Base-by-base conservation (phyloP, 164 flowering plant genomes). In the Nelumbo lutea region DNA sequence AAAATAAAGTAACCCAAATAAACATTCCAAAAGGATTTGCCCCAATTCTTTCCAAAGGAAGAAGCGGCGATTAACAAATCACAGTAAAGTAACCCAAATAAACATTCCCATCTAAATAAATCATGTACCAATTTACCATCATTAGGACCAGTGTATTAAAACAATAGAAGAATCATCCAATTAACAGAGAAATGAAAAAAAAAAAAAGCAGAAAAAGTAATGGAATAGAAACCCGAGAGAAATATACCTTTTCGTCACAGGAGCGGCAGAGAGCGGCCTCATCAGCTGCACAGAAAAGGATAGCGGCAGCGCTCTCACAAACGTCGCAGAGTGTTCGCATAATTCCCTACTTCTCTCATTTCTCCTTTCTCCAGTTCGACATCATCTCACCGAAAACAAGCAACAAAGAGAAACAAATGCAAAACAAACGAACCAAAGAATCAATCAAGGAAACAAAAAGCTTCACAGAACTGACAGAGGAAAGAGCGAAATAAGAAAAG, bases 311-410 rank as follows among this genome's bases (percentile, higher is more conserved):
- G 65, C 84, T 81, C 81, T 88, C 93, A 65, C 96, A 90, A 43
- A 80, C 86, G 75, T 90, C 96, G 75, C 96, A 90, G 72, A 90
- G 79, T 39, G 88, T 84, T 79, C 91, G 87, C 96, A 88, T 90
- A 65, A 42, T 78, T 80, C 61, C 65, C 64, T 47, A 38, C 68
- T 58, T 45, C 73, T 65, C 70, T 79, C 75, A 78, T 79, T 56
- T 74, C 75, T 48, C 76, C 48, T 52, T 58, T 60, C 59, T 69
- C 42, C 62, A 27, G 38, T 56, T 53, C 65, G 13, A 59, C 59
- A 67, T 69, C 69, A 47, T 73, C 57, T 45, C 4, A 64, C 46
- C 9, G 51, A 64, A 39, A 46, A n/a, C 14, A 8, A 64, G 39
- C 2, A 9, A 64, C 53, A 60, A 5, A 27, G 40, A 7, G 53